These are phyloP conservation scores for Rosellinia necatrix DNA, from an alignment of 2,329 filamentous ascomycete genomes.

Conservation along the genomic window DNA sequence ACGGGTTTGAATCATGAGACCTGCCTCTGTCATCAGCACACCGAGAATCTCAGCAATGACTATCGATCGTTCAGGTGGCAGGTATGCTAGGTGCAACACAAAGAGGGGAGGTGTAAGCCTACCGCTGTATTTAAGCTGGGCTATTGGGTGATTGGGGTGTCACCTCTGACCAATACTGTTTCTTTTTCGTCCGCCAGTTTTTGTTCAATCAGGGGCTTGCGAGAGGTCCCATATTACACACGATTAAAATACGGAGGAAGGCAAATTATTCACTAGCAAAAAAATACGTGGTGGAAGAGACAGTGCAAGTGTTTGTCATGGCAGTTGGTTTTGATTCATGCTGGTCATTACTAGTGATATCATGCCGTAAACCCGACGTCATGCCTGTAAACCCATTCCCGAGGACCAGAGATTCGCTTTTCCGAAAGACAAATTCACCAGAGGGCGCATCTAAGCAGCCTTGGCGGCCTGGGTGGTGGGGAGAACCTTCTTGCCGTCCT, in stretches of 20 bases:
- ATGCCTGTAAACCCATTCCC: slow-evolving; percentile 40
- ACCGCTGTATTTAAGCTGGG: too few species aligned
- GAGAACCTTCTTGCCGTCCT: slow-evolving; percentile 99
- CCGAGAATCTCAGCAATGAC: too few species aligned
- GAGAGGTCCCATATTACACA: too few species aligned
- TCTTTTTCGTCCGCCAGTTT: background rate
- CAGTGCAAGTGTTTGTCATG: slow-evolving; percentile 16
- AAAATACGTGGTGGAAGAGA: background rate
- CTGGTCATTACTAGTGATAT: slow-evolving; percentile 43
- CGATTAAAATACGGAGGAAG: background rate
- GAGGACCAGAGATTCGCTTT: slow-evolving; percentile 35
- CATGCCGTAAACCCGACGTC: slow-evolving; percentile 39
- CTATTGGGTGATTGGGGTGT: too few species aligned
- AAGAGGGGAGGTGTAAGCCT: too few species aligned
- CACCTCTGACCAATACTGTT: too few species aligned
- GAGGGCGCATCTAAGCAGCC: slow-evolving; percentile 49
- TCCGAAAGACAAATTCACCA: slow-evolving; percentile 35
- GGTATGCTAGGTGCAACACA: too few species aligned
- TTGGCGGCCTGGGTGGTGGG: slow-evolving; percentile 81
- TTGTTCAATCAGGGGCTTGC: too few species aligned
- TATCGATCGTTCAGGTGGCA: too few species aligned
- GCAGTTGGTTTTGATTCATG: slow-evolving; percentile 40
- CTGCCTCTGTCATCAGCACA: too few species aligned
- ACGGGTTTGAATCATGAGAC: too few species aligned
- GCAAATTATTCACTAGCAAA: background rate